A percentile compares a stretch with the other conserved stretches of the same genome.
Conservation (phyloP, 2,329 filamentous ascomycete species). For the Teratosphaeria destructans region DNA sequence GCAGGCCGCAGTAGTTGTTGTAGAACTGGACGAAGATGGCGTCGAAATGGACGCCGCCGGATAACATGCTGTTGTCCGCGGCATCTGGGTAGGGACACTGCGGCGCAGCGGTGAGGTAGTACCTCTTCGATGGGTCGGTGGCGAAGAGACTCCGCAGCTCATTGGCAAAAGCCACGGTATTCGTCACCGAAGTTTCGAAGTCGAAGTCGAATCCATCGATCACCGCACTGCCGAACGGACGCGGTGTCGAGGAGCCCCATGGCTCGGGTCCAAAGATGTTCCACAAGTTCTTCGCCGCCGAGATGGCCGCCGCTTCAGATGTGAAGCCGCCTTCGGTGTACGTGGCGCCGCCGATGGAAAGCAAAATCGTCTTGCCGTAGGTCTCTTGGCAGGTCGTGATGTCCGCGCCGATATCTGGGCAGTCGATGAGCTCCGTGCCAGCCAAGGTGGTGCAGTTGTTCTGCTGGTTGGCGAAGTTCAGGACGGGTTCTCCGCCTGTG, state of each 20-base stretch:
- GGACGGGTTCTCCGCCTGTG: conserved; percentile 37
- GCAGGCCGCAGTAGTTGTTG: conserved; percentile 37
- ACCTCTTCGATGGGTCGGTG: conserved; percentile 29
- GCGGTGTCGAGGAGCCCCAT: conserved; percentile 31
- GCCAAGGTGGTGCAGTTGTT: conserved; percentile 50
- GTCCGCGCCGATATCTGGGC: conserved; percentile 50
- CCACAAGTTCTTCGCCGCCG: conserved; percentile 56
- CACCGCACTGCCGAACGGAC: conserved; percentile 56
- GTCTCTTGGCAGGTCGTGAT: conserved; percentile 50
- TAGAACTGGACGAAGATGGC: conserved; percentile 35
- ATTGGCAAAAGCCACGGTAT: conserved; percentile 46
- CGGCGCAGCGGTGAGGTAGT: conserved; percentile 31
- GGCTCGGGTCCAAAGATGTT: conserved; percentile 54
- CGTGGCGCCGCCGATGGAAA: conserved; percentile 62
- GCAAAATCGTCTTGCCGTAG: conserved; percentile 58
- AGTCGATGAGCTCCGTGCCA: conserved; percentile 49
- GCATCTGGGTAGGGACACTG: conserved; percentile 32
- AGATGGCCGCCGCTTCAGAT: conserved; percentile 40
- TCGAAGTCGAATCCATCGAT: conserved; percentile 72
- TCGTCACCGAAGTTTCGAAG: conserved; percentile 51
- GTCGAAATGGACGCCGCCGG: conserved; percentile 53
- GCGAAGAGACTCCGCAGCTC: conserved; percentile 23
- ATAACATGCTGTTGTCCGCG: conserved; percentile 19
- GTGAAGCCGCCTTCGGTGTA: conserved; percentile 59
- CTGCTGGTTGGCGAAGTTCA: conserved; percentile 58